Conservation (phyloP, 148 eudicot genomes). For the Spergularia marina region DNA sequence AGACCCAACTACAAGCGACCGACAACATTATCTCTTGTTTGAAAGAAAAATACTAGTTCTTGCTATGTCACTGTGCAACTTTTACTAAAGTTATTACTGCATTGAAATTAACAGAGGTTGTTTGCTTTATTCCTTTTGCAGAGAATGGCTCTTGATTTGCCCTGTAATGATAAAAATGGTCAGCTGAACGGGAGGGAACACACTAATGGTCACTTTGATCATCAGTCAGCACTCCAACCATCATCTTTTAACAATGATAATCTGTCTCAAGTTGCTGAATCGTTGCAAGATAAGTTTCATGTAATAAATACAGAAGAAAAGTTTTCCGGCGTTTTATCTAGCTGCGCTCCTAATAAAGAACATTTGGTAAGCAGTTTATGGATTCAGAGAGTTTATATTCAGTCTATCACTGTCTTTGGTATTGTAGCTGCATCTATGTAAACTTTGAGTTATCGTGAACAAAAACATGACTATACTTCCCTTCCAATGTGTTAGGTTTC, state of each 20-base stretch:
- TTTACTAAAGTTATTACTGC: background rate
- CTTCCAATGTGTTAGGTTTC: slow-evolving; percentile 13
- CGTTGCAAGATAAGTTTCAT: slow-evolving; percentile 20
- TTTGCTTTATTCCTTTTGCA: slow-evolving; percentile 6
- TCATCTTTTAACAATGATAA: slow-evolving; percentile 19
- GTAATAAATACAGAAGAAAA: slow-evolving; percentile 11
- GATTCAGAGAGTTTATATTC: too few species aligned
- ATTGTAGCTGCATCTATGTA: too few species aligned
- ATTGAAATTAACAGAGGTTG: background rate
- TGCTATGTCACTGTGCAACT: background rate
- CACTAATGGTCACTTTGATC: slow-evolving; percentile 8
- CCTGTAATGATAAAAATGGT: slow-evolving; percentile 19
- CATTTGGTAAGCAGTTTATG: slow-evolving; percentile 23
- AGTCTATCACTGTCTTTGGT: too few species aligned
- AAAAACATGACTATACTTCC: background rate
- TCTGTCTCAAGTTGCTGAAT: slow-evolving; percentile 14
- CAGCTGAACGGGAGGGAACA: slow-evolving; percentile 26
- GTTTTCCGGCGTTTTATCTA: slow-evolving; percentile 22
- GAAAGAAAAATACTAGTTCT: background rate
- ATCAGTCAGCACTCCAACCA: slow-evolving; percentile 12
- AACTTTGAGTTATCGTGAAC: background rate
- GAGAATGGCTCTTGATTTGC: slow-evolving; percentile 28
- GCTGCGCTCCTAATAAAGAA: slow-evolving; percentile 27
- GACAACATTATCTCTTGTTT: background rate
- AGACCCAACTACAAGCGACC: too few species aligned